A percentile compares a stretch with the other conserved stretches of the same genome.
phyloP scores from a whole-genome alignment of 352 stramenopile species.

The Pythium myriotylum region DNA sequence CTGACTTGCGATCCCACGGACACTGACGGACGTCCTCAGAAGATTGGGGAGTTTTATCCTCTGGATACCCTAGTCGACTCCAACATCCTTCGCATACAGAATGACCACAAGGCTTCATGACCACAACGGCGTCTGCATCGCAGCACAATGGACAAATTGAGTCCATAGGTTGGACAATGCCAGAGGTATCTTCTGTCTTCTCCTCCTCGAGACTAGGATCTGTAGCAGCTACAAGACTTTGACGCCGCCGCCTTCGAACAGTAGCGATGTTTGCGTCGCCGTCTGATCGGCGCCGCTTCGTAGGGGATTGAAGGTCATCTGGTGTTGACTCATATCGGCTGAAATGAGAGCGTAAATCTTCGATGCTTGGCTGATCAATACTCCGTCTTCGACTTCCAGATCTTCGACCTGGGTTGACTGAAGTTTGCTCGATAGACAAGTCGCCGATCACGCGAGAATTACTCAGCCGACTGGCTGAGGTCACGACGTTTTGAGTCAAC shows the following conservation, averaged over 20 bases:
- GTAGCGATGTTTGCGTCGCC: slow-evolving; percentile 2
- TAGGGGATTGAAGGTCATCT: neutral
- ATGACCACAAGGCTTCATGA: slow-evolving; percentile 62
- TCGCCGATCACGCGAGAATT: neutral
- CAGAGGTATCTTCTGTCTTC: slow-evolving; percentile 9
- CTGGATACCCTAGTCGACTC: slow-evolving; percentile 22
- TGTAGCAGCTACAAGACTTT: slow-evolving; percentile 23
- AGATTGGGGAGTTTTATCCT: neutral
- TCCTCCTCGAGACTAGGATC: slow-evolving; percentile 4
- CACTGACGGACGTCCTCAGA: slow-evolving; percentile 34
- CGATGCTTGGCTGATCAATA: slow-evolving; percentile 18
- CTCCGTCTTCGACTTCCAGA: slow-evolving; percentile 13
- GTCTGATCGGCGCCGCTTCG: slow-evolving; percentile 11
- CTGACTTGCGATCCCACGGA: slow-evolving; percentile 65
- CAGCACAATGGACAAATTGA: slow-evolving; percentile 52
- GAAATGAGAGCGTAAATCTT: slow-evolving; percentile 15
- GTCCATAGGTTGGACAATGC: slow-evolving; percentile 9
- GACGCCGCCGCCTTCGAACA: slow-evolving; percentile 13
- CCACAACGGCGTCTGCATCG: slow-evolving; percentile 40
- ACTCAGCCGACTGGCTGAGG: neutral
- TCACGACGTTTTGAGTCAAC: neutral
- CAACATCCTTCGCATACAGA: slow-evolving; percentile 45
- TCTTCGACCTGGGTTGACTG: neutral
- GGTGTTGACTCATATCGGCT: neutral
- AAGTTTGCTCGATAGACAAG: neutral